phyloP scores from a whole-genome alignment of 2,329 filamentous ascomycete species.

The Raffaelea albimanens region DNA sequence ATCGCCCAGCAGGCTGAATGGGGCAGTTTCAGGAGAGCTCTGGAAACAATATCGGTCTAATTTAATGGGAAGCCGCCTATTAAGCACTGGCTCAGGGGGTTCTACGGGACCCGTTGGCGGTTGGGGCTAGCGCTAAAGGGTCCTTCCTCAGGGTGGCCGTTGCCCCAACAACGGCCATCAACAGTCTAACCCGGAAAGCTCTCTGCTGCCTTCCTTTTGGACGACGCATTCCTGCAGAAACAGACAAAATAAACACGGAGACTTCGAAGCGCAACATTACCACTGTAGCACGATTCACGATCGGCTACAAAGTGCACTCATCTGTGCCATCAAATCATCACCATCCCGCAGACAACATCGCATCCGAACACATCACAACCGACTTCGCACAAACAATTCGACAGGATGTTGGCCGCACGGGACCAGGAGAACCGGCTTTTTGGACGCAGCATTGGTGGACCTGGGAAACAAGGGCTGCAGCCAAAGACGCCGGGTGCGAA shows the following conservation, averaged over 20 bases:
- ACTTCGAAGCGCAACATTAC: too few species aligned
- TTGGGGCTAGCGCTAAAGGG: neutral
- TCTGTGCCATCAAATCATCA: too few species aligned
- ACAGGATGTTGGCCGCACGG: conserved; percentile 61
- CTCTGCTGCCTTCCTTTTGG: neutral
- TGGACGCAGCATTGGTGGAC: conserved; percentile 59
- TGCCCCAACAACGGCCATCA: conserved; percentile 9
- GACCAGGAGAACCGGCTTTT: conserved; percentile 86
- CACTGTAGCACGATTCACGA: too few species aligned
- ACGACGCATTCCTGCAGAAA: neutral
- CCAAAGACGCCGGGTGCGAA: conserved; percentile 73
- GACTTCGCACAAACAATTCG: too few species aligned
- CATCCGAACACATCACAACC: too few species aligned
- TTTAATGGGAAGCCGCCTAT: too few species aligned
- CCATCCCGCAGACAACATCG: too few species aligned
- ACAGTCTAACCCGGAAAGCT: conserved; percentile 3
- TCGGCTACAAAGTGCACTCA: too few species aligned
- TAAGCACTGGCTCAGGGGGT: neutral
- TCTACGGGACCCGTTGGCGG: too few species aligned
- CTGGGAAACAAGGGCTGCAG: conserved; percentile 55
- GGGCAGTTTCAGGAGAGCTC: conserved; percentile 5
- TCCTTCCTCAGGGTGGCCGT: conserved; percentile 1
- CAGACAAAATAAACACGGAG: conserved; percentile 3
- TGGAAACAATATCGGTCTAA: too few species aligned
- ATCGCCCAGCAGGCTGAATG: conserved; percentile 4